phyloP scores from a whole-genome alignment of 1,284 basidiomycete genomes.

The Ustilago hordei region DNA sequence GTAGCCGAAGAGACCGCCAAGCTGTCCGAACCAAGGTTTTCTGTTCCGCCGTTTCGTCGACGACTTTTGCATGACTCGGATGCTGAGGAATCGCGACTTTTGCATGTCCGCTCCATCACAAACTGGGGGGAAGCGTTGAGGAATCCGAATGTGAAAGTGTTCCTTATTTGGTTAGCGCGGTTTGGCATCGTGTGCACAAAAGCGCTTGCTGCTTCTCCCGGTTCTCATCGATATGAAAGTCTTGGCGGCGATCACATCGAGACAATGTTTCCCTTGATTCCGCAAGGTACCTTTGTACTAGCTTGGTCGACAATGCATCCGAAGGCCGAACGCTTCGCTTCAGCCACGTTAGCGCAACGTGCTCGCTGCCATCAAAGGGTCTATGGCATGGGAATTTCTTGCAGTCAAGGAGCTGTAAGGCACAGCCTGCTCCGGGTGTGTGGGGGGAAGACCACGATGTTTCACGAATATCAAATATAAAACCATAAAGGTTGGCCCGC shows the following conservation, averaged over 20 bases:
- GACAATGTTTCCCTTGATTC: neutral
- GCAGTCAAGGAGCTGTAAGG: too few species aligned
- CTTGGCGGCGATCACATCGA: neutral
- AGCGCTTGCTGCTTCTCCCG: neutral
- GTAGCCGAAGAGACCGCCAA: too few species aligned
- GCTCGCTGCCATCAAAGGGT: too few species aligned
- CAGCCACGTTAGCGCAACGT: neutral
- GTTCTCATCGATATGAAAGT: neutral
- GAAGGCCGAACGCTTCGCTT: neutral
- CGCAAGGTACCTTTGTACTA: neutral
- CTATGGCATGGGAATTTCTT: too few species aligned
- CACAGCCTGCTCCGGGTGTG: neutral
- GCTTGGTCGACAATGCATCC: neutral
- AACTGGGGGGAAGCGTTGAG: neutral
- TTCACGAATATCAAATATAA: neutral
- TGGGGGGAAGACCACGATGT: neutral
- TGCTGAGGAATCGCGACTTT: neutral
- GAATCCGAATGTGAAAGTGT: neutral
- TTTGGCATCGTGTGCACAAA: neutral
- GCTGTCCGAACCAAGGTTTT: neutral
- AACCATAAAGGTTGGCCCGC: conserved; percentile 1
- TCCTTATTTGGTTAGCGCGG: conserved; percentile 7
- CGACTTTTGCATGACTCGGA: neutral
- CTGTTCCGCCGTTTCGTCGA: neutral
- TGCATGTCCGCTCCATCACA: neutral